Evolutionary conservation across 805 yeast species (phyloP).

Genomic region (Tetrapisispora arboricola): DNA sequence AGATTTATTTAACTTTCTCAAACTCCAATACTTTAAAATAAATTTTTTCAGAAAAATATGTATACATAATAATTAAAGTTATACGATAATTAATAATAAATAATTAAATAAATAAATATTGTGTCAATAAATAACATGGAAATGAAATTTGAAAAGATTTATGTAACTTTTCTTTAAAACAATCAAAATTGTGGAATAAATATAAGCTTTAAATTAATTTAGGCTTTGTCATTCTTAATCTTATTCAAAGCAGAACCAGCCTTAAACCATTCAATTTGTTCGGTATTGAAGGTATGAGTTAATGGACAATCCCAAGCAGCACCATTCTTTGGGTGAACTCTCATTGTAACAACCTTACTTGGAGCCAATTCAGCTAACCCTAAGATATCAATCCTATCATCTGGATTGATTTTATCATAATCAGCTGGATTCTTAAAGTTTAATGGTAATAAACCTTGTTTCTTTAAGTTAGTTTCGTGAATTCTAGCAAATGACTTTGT

Average conservation of each 20-base stretch:
- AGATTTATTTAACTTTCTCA: too few relatives aligned
- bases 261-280: conserved; percentile 99
- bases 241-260: conserved; percentile 98
- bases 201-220: not conserved
- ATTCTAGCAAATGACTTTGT: conserved; percentile 98
- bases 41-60: not conserved
- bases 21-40: too few relatives aligned
- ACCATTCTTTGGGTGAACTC: conserved; percentile 64
- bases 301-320: conserved; percentile 79
- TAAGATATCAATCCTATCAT: conserved; percentile 77
- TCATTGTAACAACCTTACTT: conserved; percentile 79
- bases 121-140: not conserved
- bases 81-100: conserved; percentile 1
- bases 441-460: conserved; percentile 97
- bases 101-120: conserved; percentile 1
- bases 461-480: conserved; percentile 98
- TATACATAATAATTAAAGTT: not conserved
- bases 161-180: not conserved
- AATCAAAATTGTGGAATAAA: not conserved
- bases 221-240: conserved; percentile 20
- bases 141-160: too few relatives aligned
- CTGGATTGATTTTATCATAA: conserved; percentile 88
- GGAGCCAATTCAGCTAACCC: conserved; percentile 84
- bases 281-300: conserved; percentile 91
- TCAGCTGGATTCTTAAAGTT: conserved; percentile 83